Conservation (phyloP, 371 early-diverging fungal genomes). For the Dentiscutata heterogama region DNA sequence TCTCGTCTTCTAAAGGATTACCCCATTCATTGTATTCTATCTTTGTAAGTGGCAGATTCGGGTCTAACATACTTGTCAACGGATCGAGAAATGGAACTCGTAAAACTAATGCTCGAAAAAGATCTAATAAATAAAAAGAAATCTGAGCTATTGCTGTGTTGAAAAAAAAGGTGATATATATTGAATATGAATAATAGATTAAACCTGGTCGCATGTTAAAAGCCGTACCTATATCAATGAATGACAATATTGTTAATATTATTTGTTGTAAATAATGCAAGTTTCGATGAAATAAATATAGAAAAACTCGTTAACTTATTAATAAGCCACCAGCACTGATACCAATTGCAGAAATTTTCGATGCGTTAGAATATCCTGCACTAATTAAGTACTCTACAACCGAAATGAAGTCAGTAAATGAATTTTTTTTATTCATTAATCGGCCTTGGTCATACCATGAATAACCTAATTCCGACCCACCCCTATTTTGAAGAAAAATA, state of each 20-base stretch:
- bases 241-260: neutral
- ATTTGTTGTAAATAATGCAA: neutral
- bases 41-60: conserved; percentile 77
- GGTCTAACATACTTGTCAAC: conserved; percentile 81
- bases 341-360: conserved; percentile 71
- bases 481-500: conserved; percentile 56
- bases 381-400: conserved; percentile 72
- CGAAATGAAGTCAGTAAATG: conserved; percentile 76
- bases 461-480: conserved; percentile 84
- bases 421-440: conserved; percentile 72
- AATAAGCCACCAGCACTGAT: conserved; percentile 85
- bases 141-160: neutral
- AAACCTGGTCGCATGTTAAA: conserved; percentile 72
- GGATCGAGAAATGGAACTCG: conserved; percentile 92
- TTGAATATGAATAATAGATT: neutral
- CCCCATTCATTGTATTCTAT: conserved; percentile 92
- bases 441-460: conserved; percentile 83
- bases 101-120: conserved; percentile 81
- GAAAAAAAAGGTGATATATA: neutral
- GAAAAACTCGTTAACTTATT: conserved; percentile 56
- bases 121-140: conserved; percentile 53
- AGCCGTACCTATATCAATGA: conserved; percentile 63
- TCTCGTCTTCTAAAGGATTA: conserved; percentile 66
- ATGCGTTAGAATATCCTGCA: conserved; percentile 61
- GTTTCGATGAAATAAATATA: neutral